Evolutionary conservation across 2,329 filamentous ascomycete species (phyloP).

Genomic region (Hypoxylon rubiginosum): DNA sequence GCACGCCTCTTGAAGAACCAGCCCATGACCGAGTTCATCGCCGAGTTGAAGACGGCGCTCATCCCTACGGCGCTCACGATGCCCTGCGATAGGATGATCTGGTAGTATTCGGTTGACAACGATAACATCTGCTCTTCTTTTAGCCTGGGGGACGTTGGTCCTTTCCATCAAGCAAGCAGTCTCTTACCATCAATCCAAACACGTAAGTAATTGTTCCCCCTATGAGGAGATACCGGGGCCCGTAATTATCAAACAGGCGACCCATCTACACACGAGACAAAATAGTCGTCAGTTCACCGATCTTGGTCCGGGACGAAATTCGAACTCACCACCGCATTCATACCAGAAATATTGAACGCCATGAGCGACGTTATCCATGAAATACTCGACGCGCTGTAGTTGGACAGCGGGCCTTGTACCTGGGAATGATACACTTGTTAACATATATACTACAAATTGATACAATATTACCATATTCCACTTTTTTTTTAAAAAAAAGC

Average conservation of each 20-base stretch:
- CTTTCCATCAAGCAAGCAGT: background rate
- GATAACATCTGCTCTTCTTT: conserved; percentile 60
- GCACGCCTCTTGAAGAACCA: conserved; percentile 65
- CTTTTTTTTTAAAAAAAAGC: no score
- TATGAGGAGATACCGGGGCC: conserved; percentile 67
- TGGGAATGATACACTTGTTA: no score
- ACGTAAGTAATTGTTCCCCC: conserved; percentile 66
- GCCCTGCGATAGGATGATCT: conserved; percentile 57
- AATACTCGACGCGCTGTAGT: conserved; percentile 64
- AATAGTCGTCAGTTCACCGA: no score
- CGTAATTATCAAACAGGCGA: conserved; percentile 70
- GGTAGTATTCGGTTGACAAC: conserved; percentile 58
- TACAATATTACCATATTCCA: no score
- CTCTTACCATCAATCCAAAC: conserved; percentile 66
- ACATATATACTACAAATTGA: no score
- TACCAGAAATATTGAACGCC: conserved; percentile 59
- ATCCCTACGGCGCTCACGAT: conserved; percentile 53
- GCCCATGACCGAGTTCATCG: conserved; percentile 54
- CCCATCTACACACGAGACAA: conserved; percentile 53
- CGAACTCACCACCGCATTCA: conserved; percentile 59
- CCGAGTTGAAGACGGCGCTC: conserved; percentile 54
- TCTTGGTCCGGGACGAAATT: no score
- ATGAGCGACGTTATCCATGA: conserved; percentile 71
- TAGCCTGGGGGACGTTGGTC: background rate
- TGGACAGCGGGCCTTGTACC: conserved; percentile 60